phyloP scores from a whole-genome alignment of 2,329 filamentous ascomycete species.

The Cercospora sp. region DNA sequence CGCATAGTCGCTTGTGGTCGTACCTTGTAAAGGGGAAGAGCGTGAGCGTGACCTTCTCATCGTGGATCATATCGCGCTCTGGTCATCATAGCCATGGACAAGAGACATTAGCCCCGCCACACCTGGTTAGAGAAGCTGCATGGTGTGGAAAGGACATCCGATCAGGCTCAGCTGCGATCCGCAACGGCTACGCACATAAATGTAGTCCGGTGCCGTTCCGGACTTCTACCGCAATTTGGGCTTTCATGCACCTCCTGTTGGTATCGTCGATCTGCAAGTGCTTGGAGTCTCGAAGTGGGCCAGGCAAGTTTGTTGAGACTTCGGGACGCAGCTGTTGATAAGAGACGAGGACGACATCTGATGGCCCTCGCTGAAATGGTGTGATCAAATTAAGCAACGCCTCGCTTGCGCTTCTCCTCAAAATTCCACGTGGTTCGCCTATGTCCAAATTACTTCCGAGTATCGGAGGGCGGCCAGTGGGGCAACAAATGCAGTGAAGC shows the following conservation, averaged over 20 bases:
- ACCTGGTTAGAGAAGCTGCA: too few relatives aligned
- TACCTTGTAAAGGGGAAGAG: too few relatives aligned
- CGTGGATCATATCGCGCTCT: too few relatives aligned
- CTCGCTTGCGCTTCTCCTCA: background rate
- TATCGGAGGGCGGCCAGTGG: background rate
- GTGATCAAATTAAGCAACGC: background rate
- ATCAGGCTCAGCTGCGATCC: too few relatives aligned
- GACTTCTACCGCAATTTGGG: background rate
- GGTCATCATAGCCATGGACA: too few relatives aligned
- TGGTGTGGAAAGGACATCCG: too few relatives aligned
- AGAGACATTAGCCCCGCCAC: too few relatives aligned
- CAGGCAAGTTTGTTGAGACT: background rate
- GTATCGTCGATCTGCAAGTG: background rate
- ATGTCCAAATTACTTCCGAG: background rate
- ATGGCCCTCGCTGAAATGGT: background rate
- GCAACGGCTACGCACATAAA: background rate
- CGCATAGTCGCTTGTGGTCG: too few relatives aligned
- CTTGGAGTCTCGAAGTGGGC: background rate
- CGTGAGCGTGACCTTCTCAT: too few relatives aligned
- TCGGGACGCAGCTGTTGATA: background rate
- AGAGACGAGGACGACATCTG: background rate
- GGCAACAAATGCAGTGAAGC: background rate
- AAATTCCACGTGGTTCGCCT: background rate
- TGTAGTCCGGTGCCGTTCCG: background rate
- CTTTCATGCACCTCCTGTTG: background rate